Conservation (phyloP, 441 rosid genomes). For the Brassica hybrid region DNA sequence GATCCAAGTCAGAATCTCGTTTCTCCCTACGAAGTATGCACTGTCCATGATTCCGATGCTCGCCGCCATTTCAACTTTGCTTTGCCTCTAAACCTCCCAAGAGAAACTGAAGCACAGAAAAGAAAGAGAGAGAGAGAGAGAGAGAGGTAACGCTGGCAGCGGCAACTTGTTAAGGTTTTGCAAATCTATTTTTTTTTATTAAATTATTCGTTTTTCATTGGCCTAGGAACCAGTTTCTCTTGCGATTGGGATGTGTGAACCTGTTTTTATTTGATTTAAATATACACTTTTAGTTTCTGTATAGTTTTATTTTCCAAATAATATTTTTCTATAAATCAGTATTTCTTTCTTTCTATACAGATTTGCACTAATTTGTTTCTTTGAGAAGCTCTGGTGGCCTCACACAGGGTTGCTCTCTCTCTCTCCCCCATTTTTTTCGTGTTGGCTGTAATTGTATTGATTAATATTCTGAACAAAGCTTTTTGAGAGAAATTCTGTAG, state of each 20-base stretch:
- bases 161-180: conserved; percentile 25
- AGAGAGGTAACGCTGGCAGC: conserved; percentile 35
- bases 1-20: conserved; percentile 91
- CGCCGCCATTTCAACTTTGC: conserved; percentile 60
- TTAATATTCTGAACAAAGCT: no score
- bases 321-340: not conserved
- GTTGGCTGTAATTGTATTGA: no score
- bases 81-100: not conserved
- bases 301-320: not conserved
- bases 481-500: no score
- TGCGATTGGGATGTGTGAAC: conserved; percentile 10
- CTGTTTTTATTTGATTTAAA: not conserved
- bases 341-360: not conserved
- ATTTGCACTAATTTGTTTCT: not conserved
- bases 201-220: not conserved
- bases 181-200: not conserved
- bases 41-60: conserved; percentile 97
- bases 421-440: no score
- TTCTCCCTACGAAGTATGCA: conserved; percentile 97
- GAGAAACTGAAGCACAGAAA: conserved; percentile 37
- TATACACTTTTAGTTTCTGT: not conserved
- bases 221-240: not conserved
- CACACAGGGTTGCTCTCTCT: no score
- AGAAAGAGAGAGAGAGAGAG: conserved; percentile 14
- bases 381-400: no score